Base-by-base conservation (phyloP, 768 basidiomycete species). In the Panaeolus cyanescens region DNA sequence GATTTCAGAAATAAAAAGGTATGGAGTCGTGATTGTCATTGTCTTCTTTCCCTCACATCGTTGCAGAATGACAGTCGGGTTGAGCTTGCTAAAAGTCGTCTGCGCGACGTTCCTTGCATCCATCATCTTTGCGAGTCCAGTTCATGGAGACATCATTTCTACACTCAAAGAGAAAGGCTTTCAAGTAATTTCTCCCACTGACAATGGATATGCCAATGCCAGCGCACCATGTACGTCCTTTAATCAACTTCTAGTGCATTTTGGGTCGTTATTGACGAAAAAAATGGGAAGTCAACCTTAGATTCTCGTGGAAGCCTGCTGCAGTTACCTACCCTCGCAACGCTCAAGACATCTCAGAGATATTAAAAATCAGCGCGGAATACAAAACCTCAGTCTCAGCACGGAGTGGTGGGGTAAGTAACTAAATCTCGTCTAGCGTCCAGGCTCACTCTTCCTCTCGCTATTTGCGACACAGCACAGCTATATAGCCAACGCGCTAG, bases 401-500 rank as follows among this genome's bases (percentile, higher is more conserved):
- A 15, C 75, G 79, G 15, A 79, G 79, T 55, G 81, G 82, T 54
- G 80, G 82, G 10, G 80, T 82, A 66, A 42, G 77, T 72, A 30
- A 28, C 40, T 12, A 34, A 17, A 17, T n/a, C 4, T 12, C 13
- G 20, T 15, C 7, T 19, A 30, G 45, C n/a, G 32, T 20, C 12
- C n/a, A 25, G 73, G 39, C 4, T 20, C 22, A 40, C 20, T 20
- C 22, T 42, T 31, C 15, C 37, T 33, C 36, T 45, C 19, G 0
- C 45, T 33, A 31, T 22, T 33, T 19, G 13, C 22, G 22, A 17
- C 30, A 34, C 39, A 74, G 74, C 80, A 80, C 60, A 79, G 78
- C 63, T 83, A 81, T 59, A 74, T 79, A 17, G 80, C 80, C 0
- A 78, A 80, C 57, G 77, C 79, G 1, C 70, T 80, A 1, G 78